These are phyloP conservation scores for Candida gorgasii DNA, from an alignment of 805 yeast species.

Conservation along the genomic window DNA sequence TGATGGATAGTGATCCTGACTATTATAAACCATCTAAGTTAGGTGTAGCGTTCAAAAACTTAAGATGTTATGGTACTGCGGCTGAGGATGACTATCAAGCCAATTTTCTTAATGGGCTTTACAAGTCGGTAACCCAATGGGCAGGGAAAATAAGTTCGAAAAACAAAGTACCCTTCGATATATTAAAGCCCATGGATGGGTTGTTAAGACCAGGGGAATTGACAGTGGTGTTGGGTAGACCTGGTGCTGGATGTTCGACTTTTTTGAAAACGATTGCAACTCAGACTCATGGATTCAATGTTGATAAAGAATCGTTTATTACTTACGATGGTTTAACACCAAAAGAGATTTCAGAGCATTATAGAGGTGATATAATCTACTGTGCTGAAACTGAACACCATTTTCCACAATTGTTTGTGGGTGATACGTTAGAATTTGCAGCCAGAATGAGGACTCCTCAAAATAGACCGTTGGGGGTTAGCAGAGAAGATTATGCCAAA, in stretches of 20 bases:
- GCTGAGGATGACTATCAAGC: conserved; percentile 68
- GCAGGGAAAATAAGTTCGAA: no score
- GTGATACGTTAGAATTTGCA: conserved; percentile 58
- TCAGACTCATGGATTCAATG: conserved; percentile 38
- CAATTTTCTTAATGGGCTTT: conserved; percentile 48
- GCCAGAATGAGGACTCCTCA: conserved; percentile 49
- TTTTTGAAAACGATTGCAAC: conserved; percentile 39
- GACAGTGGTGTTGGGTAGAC: conserved; percentile 43
- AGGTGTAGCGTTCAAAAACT: conserved; percentile 58
- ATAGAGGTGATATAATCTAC: conserved; percentile 40
- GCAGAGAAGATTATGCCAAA: conserved; percentile 35
- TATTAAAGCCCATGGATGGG: conserved; percentile 27
- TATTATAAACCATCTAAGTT: conserved; percentile 61
- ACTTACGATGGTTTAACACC: conserved; percentile 36
- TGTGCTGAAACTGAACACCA: conserved; percentile 59
- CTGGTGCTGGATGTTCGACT: conserved; percentile 45
- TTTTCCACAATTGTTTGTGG: conserved; percentile 56
- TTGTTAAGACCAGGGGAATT: conserved; percentile 38
- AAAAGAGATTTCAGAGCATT: conserved; percentile 27
- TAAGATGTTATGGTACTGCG: conserved; percentile 65
- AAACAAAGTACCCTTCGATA: no score
- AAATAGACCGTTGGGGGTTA: conserved; percentile 35
- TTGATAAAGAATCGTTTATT: conserved; percentile 32
- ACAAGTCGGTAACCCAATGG: conserved; percentile 25
- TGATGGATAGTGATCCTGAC: conserved; percentile 56